Evolutionary conservation across 2,329 filamentous ascomycete genomes (phyloP), one percentile per base, ranked within the genome.

Genomic region (Ophiostoma himal-ulmi): DNA sequence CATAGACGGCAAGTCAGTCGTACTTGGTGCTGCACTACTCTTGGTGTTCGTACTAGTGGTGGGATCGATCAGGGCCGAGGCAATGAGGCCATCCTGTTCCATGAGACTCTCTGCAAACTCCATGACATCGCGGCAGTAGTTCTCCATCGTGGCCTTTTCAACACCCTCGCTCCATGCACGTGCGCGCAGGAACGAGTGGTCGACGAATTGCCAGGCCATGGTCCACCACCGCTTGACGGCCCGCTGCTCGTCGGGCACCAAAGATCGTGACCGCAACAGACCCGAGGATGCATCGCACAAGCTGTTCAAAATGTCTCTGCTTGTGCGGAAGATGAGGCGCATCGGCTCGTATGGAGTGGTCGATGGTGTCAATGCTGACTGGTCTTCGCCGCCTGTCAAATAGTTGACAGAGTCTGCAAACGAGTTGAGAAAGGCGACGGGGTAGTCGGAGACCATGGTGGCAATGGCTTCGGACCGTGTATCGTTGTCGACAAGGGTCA

Each of bases 111-210:
- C 92, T 0, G 94, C 94, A 76, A 97, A 91, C 75, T 98, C 93
- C 87, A 99, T 99, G 17, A 92, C 91, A 77, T 97, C 93, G 74
- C 95, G 89, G 77, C 94, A 97, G 76, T 98, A 97, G 71, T 97
- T 89, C 75, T 93, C 90, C 92, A 99, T 94, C 69, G 87, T 83
- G 26, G 83, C 80, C 77, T 93, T 95, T 68, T 94, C 89, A 1
- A 73, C 72, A 4, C 85, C 85, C 17, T 87, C 82, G 73, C 92
- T 93, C 95, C 95, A 99, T 13, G 82, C 82, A 77, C 97, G 93
- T 3, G 94, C 96, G 72, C 90, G 88, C 60, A 88, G 84, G 76
- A 97, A 97, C 20, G 94, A 91, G 70, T 90, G 89, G 60, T 89
- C 90, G 62, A 98, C 84, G 65, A 89, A 89, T 70, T 86, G 85